Conservation (phyloP, 2,329 filamentous ascomycete genomes). For the Xylariaceae sp. region DNA sequence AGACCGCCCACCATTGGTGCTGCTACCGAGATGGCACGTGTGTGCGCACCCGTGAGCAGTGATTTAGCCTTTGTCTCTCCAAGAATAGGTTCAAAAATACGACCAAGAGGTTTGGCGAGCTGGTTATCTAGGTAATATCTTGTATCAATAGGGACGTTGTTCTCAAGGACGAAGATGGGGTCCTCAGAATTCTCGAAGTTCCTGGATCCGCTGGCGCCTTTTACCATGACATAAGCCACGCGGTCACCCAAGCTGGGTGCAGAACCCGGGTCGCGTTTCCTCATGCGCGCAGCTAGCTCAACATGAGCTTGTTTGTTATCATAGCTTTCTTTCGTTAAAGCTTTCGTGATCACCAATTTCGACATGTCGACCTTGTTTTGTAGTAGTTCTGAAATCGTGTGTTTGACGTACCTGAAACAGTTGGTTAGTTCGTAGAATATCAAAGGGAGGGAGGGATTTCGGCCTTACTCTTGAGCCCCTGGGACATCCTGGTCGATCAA, state of each 20-base stretch:
- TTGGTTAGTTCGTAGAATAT: constrained; percentile 45
- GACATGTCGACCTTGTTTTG: constrained; percentile 99
- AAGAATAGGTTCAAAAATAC: constrained; percentile 97
- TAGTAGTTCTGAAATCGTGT: constrained; percentile 90
- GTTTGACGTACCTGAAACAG: constrained; percentile 82
- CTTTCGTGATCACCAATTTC: constrained; percentile 98
- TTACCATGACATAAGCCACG: constrained; percentile 97
- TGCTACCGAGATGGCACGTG: constrained; percentile 90
- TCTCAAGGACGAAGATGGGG: constrained; percentile 93
- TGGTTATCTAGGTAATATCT: constrained; percentile 99
- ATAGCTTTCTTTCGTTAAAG: constrained; percentile 89
- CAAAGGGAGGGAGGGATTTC: background rate
- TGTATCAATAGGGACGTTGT: constrained; percentile 97
- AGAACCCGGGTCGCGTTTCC: constrained; percentile 93
- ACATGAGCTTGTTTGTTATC: constrained; percentile 93
- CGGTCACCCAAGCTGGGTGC: constrained; percentile 92
- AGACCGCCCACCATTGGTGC: constrained; percentile 89
- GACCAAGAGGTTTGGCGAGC: constrained; percentile 88
- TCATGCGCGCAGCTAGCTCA: constrained; percentile 94
- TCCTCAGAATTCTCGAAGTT: constrained; percentile 98
- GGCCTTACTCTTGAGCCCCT: constrained; percentile 87
- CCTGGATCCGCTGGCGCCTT: constrained; percentile 85
- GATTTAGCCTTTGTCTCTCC: constrained; percentile 90
- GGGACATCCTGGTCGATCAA: constrained; percentile 90
- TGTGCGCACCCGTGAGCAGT: constrained; percentile 90